Evolutionary conservation across 2,329 filamentous ascomycete species (phyloP).

Genomic region (Fusarium sambucinum): DNA sequence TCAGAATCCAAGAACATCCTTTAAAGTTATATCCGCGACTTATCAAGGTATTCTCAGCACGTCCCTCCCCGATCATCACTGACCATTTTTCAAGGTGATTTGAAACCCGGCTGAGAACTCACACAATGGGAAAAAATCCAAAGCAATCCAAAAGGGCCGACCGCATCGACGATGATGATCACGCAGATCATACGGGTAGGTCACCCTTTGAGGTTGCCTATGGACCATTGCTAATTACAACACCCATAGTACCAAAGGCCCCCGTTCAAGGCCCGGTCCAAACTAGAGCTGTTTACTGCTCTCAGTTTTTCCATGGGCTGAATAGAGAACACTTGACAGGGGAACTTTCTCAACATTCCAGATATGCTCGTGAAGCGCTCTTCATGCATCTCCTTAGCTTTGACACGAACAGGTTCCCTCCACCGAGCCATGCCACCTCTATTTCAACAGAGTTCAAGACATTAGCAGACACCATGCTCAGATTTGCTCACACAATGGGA

Average conservation of each 20-base stretch:
- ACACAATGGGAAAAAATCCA: not conserved
- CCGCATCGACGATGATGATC: not conserved
- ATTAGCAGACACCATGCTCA: not conserved
- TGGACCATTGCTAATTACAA: not conserved
- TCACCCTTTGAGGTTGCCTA: not conserved
- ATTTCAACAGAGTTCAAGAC: not conserved
- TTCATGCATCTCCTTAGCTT: not conserved
- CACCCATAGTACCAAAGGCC: not conserved
- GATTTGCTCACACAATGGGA: not conserved
- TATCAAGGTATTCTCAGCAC: not conserved
- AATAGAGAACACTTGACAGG: not conserved
- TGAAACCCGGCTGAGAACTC: not conserved
- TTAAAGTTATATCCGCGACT: not conserved
- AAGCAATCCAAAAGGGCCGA: not conserved
- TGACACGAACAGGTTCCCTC: not conserved
- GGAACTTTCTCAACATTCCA: not conserved
- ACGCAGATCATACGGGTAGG: not conserved
- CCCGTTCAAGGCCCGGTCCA: not conserved
- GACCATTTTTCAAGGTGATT: not conserved
- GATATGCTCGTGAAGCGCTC: not conserved
- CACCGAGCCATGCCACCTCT: not conserved
- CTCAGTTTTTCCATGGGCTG: not conserved
- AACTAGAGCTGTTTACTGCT: not conserved
- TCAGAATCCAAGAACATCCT: not conserved
- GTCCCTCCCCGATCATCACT: not conserved